Conservation (phyloP, 2,329 filamentous ascomycete species). For the Hirsutella rhossiliensis region DNA sequence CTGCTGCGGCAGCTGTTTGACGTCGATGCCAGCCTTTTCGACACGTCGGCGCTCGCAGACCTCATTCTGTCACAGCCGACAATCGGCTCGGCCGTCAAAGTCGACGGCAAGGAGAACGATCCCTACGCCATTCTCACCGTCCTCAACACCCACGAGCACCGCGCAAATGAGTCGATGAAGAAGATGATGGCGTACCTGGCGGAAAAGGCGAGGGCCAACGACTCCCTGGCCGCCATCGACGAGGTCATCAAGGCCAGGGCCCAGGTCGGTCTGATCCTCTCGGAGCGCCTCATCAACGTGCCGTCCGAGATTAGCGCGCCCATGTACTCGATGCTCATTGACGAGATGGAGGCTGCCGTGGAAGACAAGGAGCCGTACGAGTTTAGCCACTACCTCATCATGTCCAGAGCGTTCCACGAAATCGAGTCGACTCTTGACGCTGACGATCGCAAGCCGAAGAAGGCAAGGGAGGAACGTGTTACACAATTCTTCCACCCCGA, state of each 20-base stretch:
- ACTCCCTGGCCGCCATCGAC: conserved; percentile 43
- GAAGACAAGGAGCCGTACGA: conserved; percentile 86
- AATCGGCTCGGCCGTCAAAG: conserved; percentile 90
- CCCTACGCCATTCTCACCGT: conserved; percentile 88
- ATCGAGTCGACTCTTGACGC: conserved; percentile 68
- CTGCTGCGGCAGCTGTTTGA: conserved; percentile 88
- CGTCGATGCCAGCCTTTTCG: conserved; percentile 71
- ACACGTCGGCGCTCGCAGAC: conserved; percentile 77
- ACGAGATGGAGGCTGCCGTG: conserved; percentile 80
- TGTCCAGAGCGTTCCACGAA: conserved; percentile 89
- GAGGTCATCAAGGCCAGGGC: conserved; percentile 40
- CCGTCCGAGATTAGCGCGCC: conserved; percentile 86
- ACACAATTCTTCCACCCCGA: conserved; percentile 91
- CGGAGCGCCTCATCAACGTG: conserved; percentile 92
- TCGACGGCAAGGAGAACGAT: conserved; percentile 87
- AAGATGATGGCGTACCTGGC: conserved; percentile 61
- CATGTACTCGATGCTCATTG: conserved; percentile 86
- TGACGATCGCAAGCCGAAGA: conserved; percentile 49
- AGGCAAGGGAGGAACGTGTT: conserved; percentile 47
- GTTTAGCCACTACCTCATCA: conserved; percentile 84
- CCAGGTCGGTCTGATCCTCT: conserved; percentile 76
- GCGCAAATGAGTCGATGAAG: conserved; percentile 60
- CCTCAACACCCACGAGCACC: conserved; percentile 70
- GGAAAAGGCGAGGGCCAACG: conserved; percentile 38
- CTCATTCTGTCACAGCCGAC: conserved; percentile 77